Evolutionary conservation across 2,329 filamentous ascomycete genomes (phyloP).

Genomic region (Arthrobotrys conoides): DNA sequence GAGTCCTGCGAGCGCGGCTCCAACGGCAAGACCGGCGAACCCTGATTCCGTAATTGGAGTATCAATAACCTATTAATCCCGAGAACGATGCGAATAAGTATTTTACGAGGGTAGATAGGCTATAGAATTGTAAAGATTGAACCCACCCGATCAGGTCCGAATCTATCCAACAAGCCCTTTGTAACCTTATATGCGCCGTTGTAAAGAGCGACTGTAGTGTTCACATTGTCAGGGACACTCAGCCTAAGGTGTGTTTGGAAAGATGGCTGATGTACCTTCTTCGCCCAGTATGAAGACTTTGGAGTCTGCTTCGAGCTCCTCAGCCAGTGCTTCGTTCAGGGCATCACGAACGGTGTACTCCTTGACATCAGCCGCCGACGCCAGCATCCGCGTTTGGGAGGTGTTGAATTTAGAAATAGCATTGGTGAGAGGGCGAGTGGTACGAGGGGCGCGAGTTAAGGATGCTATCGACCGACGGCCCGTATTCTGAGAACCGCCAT

Average conservation of each 20-base stretch:
- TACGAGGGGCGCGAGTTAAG: slow-evolving; percentile 15
- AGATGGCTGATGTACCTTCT: slow-evolving; percentile 77
- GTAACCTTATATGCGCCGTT: slow-evolving; percentile 99
- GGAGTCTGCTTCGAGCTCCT: slow-evolving; percentile 93
- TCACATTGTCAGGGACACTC: not conserved
- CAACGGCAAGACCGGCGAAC: slow-evolving; percentile 92
- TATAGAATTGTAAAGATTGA: not conserved
- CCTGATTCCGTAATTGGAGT: slow-evolving; percentile 98
- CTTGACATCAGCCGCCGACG: slow-evolving; percentile 45
- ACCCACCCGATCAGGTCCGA: slow-evolving; percentile 84
- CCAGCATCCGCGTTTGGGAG: slow-evolving; percentile 39
- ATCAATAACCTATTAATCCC: slow-evolving; percentile 79
- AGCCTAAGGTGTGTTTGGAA: not conserved
- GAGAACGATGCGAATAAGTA: not conserved
- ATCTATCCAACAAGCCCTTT: slow-evolving; percentile 95
- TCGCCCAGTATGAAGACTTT: slow-evolving; percentile 98
- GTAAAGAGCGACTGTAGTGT: slow-evolving; percentile 68
- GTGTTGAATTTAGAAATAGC: slow-evolving; percentile 18
- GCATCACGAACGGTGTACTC: slow-evolving; percentile 84
- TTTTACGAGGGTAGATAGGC: not conserved
- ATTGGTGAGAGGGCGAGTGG: not conserved
- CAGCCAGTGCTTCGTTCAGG: slow-evolving; percentile 95
- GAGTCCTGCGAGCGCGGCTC: slow-evolving; percentile 92
- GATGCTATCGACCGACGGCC: slow-evolving; percentile 43
- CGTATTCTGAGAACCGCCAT: not conserved